Base-by-base conservation (phyloP, 768 basidiomycete genomes). In the Butyriboletus loyo region DNA sequence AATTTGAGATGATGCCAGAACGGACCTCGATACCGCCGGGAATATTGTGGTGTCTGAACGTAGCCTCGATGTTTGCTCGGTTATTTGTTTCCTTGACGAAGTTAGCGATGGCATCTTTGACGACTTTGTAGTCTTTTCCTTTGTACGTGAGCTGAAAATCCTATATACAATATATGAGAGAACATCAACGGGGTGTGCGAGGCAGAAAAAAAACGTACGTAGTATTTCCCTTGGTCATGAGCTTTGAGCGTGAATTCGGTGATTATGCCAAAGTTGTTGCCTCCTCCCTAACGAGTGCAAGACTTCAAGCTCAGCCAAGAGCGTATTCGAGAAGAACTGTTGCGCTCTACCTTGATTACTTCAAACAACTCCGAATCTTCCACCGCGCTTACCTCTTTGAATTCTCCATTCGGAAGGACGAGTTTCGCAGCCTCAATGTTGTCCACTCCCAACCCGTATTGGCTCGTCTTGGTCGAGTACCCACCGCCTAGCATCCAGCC, bases 401-500 rank as follows among this genome's bases (percentile, higher is more conserved):
- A 47, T 0, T 54, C 53, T 2, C 72, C 72, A 42, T 61, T 64
- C 15, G 70, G 70, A 4, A 66, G 41, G 21, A 71, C 66, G n/a
- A 72, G 51, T 40, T 66, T 53, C 24, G 59, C 62, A 35, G 43
- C 55, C 14, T 50, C 52, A 15, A 74, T 40, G 48, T 69, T 73
- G 56, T 74, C 73, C 28, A 73, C 57, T 10, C 62, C 61, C 10
- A 73, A 53, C 6, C 72, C 70, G 50, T 62, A 62, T 42, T 70
- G 64, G 43, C 67, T 74, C 5, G 66, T 70, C 45, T 65, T 66
- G 53, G 62, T 55, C 0, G 71, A 68, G 56, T 66, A 73, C 4
- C 72, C 72, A 15, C 69, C 69, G 13, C 72, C 72, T 6, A 73
- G 50, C 32, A 69, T 44, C 57, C 59, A 73, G 9, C 72, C 72